Base-by-base conservation (phyloP, 345 rosid species). In the Boechera retrofracta region DNA sequence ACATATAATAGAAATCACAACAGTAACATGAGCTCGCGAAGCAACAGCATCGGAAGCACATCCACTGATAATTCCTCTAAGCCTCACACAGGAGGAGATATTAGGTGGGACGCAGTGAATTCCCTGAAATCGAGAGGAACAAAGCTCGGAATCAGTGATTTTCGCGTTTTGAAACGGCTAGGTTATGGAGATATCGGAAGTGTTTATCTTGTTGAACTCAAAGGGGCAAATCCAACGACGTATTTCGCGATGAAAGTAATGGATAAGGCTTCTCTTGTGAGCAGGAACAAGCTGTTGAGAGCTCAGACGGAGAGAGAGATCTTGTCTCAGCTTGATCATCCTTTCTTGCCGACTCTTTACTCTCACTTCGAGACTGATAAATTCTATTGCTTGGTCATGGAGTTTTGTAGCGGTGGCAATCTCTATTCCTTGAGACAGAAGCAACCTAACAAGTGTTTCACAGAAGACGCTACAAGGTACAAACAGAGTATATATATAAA, bases 131-230 rank as follows among this genome's bases (percentile, higher is more conserved):
- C 78, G 4, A 75, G 70, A 6, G 80, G 68, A 53, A 39, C 75
- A 15, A 55, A 70, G 70, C 77, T 87, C 15, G 83, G 87, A 18
- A 81, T 90, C 31, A 69, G 71, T 44, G 85, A 88, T 79, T 82
- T 93, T 38, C 88, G 91, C 15, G 83, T 93, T 45, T 36, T 90
- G 36, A 84, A 86, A 70, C 84, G 94, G 31, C 83, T 93, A 15
- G 98, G 98, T n/a, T 86, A 95, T 51, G 98, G 98, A 10, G 98
- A 93, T 81, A 88, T 93, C 5, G 97, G 98, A 67, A 90, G 90
- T 61, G 98, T 92, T 15, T 92, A 88, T 81, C 89, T 92, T 3
- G 97, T 84, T 57, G 86, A 87, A 77, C 74, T 90, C 6, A 91
- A 82, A 84, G 87, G 80, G 5, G 78, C 79, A n/a, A 69, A 79